Conservation (phyloP, 2,329 filamentous ascomycete species). For the Alternaria solani region DNA sequence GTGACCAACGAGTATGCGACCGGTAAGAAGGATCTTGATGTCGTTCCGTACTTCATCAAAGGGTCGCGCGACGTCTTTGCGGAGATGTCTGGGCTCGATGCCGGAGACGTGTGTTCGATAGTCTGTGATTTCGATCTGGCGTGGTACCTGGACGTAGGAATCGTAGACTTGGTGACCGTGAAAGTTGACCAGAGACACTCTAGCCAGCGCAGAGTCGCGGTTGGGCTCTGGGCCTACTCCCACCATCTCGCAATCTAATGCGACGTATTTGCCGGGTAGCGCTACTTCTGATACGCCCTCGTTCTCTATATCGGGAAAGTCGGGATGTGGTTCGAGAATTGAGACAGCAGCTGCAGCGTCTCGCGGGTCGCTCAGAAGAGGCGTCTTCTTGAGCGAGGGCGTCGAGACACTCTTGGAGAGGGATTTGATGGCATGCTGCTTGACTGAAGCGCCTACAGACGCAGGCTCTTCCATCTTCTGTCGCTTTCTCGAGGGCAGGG, state of each 20-base stretch:
- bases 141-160: conserved; percentile 77
- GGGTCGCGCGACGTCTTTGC: conserved; percentile 52
- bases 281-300: conserved; percentile 60
- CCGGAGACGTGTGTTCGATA: conserved; percentile 91
- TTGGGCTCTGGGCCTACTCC: conserved; percentile 73
- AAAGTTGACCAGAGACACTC: conserved; percentile 92
- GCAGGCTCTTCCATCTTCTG: conserved; percentile 51
- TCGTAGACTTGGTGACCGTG: conserved; percentile 94
- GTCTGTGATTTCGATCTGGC: conserved; percentile 79
- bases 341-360: conserved; percentile 65
- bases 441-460: conserved; percentile 44
- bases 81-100: conserved; percentile 77
- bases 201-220: conserved; percentile 78
- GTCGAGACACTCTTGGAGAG: conserved; percentile 46
- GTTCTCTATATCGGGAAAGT: conserved; percentile 54
- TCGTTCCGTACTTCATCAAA: conserved; percentile 81
- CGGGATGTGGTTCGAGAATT: conserved; percentile 54
- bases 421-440: conserved; percentile 54
- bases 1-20: conserved; percentile 81
- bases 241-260: conserved; percentile 98
- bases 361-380: conserved; percentile 60
- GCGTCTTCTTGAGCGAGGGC: conserved; percentile 50
- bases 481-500: conserved; percentile 39
- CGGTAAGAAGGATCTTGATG: conserved; percentile 73
- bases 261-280: conserved; percentile 86